A percentile compares a stretch with the other conserved stretches of the same genome.
phyloP scores from a whole-genome alignment of 2,329 filamentous ascomycete species.

The Fusarium bactridioides region DNA sequence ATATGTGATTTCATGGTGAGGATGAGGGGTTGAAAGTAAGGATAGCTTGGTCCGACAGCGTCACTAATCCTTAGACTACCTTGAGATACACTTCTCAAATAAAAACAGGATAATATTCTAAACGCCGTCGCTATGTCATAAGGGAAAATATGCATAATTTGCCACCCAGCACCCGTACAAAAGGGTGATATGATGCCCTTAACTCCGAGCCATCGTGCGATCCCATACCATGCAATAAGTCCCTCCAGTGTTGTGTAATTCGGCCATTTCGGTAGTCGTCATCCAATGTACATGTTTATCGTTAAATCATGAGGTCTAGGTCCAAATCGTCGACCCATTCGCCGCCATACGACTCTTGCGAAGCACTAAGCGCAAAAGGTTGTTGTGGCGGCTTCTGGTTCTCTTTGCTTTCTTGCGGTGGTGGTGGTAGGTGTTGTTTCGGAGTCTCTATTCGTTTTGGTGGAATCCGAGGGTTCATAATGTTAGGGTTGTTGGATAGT shows the following conservation, averaged over 20 bases:
- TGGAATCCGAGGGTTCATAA: not conserved
- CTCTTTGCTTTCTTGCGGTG: constrained; percentile 27
- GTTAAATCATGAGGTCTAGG: constrained; percentile 42
- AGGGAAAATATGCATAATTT: not conserved
- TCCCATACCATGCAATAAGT: not conserved
- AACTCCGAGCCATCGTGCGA: constrained; percentile 6
- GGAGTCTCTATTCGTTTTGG: not conserved
- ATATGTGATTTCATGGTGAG: not conserved
- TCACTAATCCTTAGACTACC: not conserved
- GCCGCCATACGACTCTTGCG: constrained; percentile 51
- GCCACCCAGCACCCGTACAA: constrained; percentile 4
- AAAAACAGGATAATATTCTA: constrained; percentile 5
- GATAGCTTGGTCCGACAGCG: not conserved
- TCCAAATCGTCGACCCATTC: constrained; percentile 51
- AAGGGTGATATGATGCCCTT: not conserved
- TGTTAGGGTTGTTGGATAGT: not conserved
- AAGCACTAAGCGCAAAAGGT: constrained; percentile 33
- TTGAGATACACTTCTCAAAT: not conserved
- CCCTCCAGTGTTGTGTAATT: not conserved
- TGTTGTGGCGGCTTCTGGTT: constrained; percentile 34
- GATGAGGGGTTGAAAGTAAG: not conserved
- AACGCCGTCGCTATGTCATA: constrained; percentile 31
- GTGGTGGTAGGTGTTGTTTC: not conserved
- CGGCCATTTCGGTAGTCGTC: not conserved
- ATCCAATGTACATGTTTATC: constrained; percentile 18